Percentiles rank a stretch among this genome's conserved stretches.
Conservation (phyloP, 441 rosid genomes). For the Manihot esculenta region DNA sequence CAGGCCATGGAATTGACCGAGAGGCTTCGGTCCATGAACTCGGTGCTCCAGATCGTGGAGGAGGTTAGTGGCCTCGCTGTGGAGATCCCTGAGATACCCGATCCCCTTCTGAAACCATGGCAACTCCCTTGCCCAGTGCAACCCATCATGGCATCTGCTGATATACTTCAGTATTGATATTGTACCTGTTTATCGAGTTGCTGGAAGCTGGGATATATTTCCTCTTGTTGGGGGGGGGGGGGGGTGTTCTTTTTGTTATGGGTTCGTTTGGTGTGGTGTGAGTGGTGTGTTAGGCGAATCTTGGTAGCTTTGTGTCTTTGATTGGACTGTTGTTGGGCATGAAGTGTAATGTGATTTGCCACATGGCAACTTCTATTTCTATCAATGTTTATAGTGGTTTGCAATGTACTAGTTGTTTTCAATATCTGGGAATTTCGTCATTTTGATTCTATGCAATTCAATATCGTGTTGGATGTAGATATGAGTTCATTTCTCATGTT, state of each 20-base stretch:
- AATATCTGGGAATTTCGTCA: neutral
- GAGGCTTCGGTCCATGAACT: slow-evolving; percentile 59
- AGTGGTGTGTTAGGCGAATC: neutral
- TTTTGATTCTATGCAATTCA: neutral
- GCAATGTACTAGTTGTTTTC: too few species aligned
- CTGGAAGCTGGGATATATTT: neutral
- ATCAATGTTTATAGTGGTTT: neutral
- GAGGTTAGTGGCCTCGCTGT: slow-evolving; percentile 53
- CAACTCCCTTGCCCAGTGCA: slow-evolving; percentile 52
- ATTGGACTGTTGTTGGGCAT: too few species aligned
- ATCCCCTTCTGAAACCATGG: slow-evolving; percentile 55
- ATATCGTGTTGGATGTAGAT: neutral
- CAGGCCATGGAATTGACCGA: slow-evolving; percentile 64
- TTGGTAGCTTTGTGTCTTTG: too few species aligned
- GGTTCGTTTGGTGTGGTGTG: neutral
- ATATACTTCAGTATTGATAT: slow-evolving; percentile 42
- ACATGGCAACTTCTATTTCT: neutral
- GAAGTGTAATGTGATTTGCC: neutral
- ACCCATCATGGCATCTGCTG: slow-evolving; percentile 57
- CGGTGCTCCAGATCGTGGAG: slow-evolving; percentile 60
- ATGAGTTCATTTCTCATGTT: too few species aligned
- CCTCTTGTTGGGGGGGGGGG: too few species aligned
- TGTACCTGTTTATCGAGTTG: neutral
- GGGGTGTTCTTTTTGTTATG: neutral
- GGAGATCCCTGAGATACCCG: slow-evolving; percentile 73